A percentile compares a stretch with the other conserved stretches of the same genome.
These are phyloP conservation scores for Fusarium euwallaceae DNA, from an alignment of 2,329 filamentous ascomycete species.

Conservation along the genomic window DNA sequence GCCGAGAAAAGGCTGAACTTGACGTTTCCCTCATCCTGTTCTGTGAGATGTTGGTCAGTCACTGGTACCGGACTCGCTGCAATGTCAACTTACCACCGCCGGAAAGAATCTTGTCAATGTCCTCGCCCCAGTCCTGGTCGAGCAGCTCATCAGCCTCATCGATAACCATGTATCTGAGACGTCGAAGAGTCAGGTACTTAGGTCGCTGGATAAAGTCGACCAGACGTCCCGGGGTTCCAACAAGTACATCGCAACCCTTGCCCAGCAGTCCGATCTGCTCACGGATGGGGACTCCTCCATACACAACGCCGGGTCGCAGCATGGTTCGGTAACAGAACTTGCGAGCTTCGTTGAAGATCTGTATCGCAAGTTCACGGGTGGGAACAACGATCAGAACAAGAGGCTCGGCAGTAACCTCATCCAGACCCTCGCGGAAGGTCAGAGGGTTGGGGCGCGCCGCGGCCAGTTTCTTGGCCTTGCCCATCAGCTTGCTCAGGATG, in stretches of 20 bases:
- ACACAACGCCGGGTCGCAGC: constrained; percentile 90
- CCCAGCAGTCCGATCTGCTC: constrained; percentile 80
- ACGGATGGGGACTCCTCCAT: constrained; percentile 82
- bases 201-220: constrained; percentile 84
- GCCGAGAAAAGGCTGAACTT: constrained; percentile 91
- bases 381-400: constrained; percentile 88
- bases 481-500: constrained; percentile 91
- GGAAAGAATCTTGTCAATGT: constrained; percentile 80
- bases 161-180: constrained; percentile 85
- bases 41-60: constrained; percentile 60
- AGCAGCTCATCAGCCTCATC: constrained; percentile 98
- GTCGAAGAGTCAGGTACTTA: constrained; percentile 76
- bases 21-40: constrained; percentile 78
- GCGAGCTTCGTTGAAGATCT: constrained; percentile 95
- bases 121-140: constrained; percentile 80
- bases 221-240: constrained; percentile 89
- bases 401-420: constrained; percentile 80
- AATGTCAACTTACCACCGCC: constrained; percentile 77
- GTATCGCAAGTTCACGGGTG: constrained; percentile 89
- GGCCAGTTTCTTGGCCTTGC: constrained; percentile 90
- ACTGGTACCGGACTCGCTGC: constrained; percentile 10
- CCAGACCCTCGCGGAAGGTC: constrained; percentile 63
- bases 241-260: constrained; percentile 89
- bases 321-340: constrained; percentile 95
- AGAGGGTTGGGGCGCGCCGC: constrained; percentile 79